A percentile compares a stretch with the other conserved stretches of the same genome.
phyloP scores from a whole-genome alignment of 1,139 yeast species.

The Suhomyces choctaworum region DNA sequence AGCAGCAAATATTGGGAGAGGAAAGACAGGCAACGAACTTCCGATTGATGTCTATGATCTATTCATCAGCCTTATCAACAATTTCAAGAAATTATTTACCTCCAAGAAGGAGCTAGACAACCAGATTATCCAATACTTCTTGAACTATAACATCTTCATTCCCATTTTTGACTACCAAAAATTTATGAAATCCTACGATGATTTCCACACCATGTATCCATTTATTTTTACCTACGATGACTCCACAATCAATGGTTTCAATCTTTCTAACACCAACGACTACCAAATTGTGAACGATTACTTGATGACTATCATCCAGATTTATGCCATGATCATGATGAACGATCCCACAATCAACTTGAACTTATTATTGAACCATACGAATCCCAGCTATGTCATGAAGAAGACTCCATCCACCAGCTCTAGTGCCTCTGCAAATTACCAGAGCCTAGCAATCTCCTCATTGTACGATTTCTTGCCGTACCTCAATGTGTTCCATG shows the following conservation, averaged over 20 bases:
- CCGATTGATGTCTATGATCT: constrained; percentile 48
- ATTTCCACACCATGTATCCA: constrained; percentile 57
- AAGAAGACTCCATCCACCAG: constrained; percentile 15
- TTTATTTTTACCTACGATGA: constrained; percentile 52
- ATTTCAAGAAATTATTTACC: constrained; percentile 46
- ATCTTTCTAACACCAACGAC: constrained; percentile 48
- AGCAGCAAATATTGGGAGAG: constrained; percentile 2
- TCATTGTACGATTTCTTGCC: constrained; percentile 50
- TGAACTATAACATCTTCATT: constrained; percentile 56
- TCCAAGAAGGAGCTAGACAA: constrained; percentile 51
- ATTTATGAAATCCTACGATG: constrained; percentile 59
- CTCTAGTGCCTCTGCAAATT: constrained; percentile 6
- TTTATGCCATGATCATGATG: constrained; percentile 50
- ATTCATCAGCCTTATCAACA: constrained; percentile 47
- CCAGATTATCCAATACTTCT: constrained; percentile 53
- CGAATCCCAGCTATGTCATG: constrained; percentile 35
- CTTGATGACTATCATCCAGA: constrained; percentile 49
- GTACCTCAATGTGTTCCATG: constrained; percentile 47
- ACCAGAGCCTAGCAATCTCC: constrained; percentile 19
- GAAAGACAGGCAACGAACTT: constrained; percentile 15
- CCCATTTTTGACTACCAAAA: constrained; percentile 62
- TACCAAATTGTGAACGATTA: constrained; percentile 53
- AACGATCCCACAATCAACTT: constrained; percentile 48
- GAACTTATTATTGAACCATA: constrained; percentile 42
- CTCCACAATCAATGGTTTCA: constrained; percentile 52